Evolutionary conservation across 2,329 filamentous ascomycete genomes (phyloP).

Genomic region (Fusarium falciforme): DNA sequence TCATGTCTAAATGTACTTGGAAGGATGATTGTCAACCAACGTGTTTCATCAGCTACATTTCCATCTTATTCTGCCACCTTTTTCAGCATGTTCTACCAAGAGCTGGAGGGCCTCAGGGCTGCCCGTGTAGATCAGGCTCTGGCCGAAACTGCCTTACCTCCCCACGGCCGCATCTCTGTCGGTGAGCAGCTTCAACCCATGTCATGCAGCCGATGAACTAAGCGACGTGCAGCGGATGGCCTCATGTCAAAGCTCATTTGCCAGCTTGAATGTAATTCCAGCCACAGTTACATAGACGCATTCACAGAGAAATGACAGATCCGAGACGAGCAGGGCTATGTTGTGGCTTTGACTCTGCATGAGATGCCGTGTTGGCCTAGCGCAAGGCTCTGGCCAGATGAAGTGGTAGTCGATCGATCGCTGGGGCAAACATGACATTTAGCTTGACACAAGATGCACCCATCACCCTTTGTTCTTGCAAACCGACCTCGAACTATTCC

Average conservation of each 20-base stretch:
- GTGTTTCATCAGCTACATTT: too few relatives aligned
- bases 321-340: background rate
- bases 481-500: accelerated
- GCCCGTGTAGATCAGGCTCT: background rate
- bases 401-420: too few relatives aligned
- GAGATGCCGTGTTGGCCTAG: background rate
- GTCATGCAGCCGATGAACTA: too few relatives aligned
- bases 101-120: background rate
- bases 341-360: background rate
- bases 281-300: background rate
- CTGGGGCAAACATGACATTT: too few relatives aligned
- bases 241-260: background rate
- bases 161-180: too few relatives aligned
- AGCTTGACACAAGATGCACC: background rate
- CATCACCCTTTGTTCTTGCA: background rate
- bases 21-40: too few relatives aligned
- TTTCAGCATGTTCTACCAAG: background rate
- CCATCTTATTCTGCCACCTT: background rate
- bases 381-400: background rate
- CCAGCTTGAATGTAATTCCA: background rate
- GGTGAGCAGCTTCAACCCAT: too few relatives aligned
- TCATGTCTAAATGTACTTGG: too few relatives aligned
- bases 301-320: accelerated
- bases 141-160: background rate
- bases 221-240: background rate